Conservation (phyloP, 495 filamentous ascomycete genomes). For the Podospora sp. region DNA sequence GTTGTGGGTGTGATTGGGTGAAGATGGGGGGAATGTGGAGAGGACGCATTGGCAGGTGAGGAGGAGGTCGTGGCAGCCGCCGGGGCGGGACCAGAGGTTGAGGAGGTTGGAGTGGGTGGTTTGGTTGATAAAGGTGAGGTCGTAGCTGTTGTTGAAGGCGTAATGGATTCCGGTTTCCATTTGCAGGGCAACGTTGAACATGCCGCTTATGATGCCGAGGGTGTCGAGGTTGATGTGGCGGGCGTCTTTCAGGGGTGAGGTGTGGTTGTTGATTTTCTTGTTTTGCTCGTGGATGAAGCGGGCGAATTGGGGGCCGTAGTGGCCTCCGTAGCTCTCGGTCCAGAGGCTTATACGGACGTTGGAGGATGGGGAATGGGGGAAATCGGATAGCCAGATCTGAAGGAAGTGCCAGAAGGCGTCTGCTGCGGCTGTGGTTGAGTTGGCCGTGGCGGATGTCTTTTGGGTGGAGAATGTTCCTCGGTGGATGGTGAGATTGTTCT, state of each 20-base stretch:
- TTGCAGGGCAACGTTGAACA: too few species aligned
- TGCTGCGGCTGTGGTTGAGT: slow-evolving; percentile 64
- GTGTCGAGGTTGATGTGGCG: too few species aligned
- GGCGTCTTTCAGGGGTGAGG: too few species aligned
- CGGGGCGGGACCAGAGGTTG: slow-evolving; percentile 34
- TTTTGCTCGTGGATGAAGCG: slow-evolving; percentile 64
- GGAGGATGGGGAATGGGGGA: slow-evolving; percentile 59
- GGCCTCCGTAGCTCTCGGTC: slow-evolving; percentile 62
- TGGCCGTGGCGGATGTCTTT: slow-evolving; percentile 52
- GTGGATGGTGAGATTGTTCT: slow-evolving; percentile 49
- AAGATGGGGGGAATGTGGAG: too few species aligned
- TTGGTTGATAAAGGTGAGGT: slow-evolving; percentile 60
- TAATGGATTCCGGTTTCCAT: too few species aligned
- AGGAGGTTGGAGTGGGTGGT: slow-evolving; percentile 39
- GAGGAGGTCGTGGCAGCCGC: slow-evolving; percentile 51
- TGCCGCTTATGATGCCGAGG: too few species aligned
- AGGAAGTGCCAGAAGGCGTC: slow-evolving; percentile 67
- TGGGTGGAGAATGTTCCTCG: slow-evolving; percentile 61
- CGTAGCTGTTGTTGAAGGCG: slow-evolving; percentile 71
- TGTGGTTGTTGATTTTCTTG: slow-evolving; percentile 45
- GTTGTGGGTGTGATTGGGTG: too few species aligned
- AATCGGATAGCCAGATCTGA: slow-evolving; percentile 60
- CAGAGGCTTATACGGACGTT: slow-evolving; percentile 55
- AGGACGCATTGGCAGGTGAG: slow-evolving; percentile 45
- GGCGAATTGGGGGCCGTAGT: slow-evolving; percentile 61